Evolutionary conservation across 139 green algal species (phyloP).

Genomic region (Spirogloea muscicola): DNA sequence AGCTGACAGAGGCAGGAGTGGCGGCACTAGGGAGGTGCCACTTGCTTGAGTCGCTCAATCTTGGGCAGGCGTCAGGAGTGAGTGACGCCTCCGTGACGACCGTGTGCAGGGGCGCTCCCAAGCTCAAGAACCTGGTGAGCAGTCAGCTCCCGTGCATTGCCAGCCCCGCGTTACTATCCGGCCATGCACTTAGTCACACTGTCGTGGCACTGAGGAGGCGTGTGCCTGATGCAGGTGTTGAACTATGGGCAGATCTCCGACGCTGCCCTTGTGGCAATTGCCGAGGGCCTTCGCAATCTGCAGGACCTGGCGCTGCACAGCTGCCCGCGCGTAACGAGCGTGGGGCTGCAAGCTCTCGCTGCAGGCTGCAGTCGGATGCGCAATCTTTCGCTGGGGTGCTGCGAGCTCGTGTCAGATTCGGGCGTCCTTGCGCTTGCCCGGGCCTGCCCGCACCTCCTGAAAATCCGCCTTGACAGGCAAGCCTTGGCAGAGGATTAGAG

Average conservation of each 20-base stretch:
- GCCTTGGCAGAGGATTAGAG: no score
- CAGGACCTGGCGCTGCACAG: slow-evolving; percentile 35
- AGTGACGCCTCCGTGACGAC: neutral
- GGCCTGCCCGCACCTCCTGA: slow-evolving; percentile 22
- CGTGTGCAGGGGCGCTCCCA: neutral
- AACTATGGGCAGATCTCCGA: slow-evolving; percentile 41
- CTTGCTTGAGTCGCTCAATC: slow-evolving; percentile 23
- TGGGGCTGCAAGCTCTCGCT: slow-evolving; percentile 19
- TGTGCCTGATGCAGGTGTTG: no score
- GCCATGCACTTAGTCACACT: no score
- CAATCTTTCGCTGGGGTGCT: slow-evolving; percentile 26
- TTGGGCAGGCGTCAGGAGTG: slow-evolving; percentile 6
- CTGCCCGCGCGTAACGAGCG: slow-evolving; percentile 30
- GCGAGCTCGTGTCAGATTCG: slow-evolving; percentile 28
- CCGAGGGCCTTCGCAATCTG: slow-evolving; percentile 1
- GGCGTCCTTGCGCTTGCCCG: slow-evolving; percentile 31
- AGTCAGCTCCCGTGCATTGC: no score
- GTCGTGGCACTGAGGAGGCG: no score
- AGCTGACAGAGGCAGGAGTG: slow-evolving; percentile 30
- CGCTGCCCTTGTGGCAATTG: slow-evolving; percentile 1
- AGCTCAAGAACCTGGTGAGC: no score
- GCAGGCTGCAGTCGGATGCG: neutral
- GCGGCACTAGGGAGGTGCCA: neutral
- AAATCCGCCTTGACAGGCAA: slow-evolving; percentile 35
- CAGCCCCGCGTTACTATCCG: no score